Base-by-base conservation (phyloP, 768 basidiomycete species). In the Hemileccinum impolitum region DNA sequence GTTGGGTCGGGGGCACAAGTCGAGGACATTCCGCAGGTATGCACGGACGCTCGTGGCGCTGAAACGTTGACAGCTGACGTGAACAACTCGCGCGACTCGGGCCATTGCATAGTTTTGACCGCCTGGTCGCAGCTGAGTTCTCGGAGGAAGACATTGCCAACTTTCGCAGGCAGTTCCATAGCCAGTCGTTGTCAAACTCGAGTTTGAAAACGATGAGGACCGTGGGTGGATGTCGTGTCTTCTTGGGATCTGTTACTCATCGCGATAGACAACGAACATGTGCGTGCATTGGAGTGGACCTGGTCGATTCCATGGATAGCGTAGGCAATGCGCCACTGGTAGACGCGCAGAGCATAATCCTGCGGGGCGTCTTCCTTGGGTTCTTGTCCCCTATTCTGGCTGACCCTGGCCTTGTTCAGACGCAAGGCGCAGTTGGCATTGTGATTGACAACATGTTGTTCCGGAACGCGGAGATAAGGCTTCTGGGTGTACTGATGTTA, bases 281-380 rank as follows among this genome's bases (percentile, higher is more conserved):
- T 90, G n/a, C 81, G 92, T 26, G 80, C 83, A 4, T 74, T 99
- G 14, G 95, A 95, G 63, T 93, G 90, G 90, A 92, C n/a, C n/a
- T n/a, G n/a, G n/a, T 93, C 39, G 90, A 93, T 61, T 87, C 87
- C 1, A 72, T 90, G 34, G 89, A 90, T 59, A 81, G 75, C 28
- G 78, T 77, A 1, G 77, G 79, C 23, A 75, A 74, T 14, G 79
- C 81, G 3, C 73, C 79, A 5, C 70, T 84, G n/a, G 78, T 81
- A 85, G 49, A 72, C 79, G 72, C 78, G 6, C 80, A 79, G 53
- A 79, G 82, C 9, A 79, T 87, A 4, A 75, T 93, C 34, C 74
- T 96, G 14, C 81, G 88, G 56, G 95, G 95, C 38, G 76, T 95
- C 34, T 69, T 94, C 18, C 64, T 89, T 19, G 95, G 94, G 1